Conservation (phyloP, 306 rosid genomes). For the Sicyos edulis region DNA sequence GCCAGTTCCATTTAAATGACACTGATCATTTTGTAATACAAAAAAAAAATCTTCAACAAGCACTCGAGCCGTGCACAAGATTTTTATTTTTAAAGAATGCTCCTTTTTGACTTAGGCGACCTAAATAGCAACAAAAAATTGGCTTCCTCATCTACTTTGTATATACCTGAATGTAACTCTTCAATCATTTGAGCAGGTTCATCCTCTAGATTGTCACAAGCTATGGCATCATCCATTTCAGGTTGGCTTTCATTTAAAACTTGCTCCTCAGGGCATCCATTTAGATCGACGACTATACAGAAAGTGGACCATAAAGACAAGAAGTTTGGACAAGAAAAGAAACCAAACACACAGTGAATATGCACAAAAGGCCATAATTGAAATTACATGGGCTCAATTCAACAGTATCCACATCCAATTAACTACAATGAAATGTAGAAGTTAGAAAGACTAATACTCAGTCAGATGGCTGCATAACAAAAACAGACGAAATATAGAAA, state of each 20-base stretch:
- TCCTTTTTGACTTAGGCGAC: neutral
- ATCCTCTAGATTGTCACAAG: constrained; percentile 65
- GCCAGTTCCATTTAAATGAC: too few relatives aligned
- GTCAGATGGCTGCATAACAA: neutral
- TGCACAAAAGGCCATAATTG: neutral
- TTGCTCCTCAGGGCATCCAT: constrained; percentile 68
- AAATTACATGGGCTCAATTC: neutral
- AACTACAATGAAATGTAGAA: neutral
- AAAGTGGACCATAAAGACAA: neutral
- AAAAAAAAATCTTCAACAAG: too few relatives aligned
- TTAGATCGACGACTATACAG: constrained; percentile 46
- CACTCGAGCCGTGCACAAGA: too few relatives aligned
- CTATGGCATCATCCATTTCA: constrained; percentile 64
- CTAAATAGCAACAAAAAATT: neutral
- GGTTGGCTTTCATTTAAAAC: constrained; percentile 66
- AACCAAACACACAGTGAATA: constrained; percentile 1
- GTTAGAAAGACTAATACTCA: neutral
- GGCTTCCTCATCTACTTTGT: constrained; percentile 1
- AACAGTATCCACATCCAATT: neutral
- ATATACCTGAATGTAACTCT: constrained; percentile 67
- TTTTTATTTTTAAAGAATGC: too few relatives aligned
- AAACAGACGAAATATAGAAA: neutral
- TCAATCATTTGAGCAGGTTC: constrained; percentile 78
- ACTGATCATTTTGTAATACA: too few relatives aligned
- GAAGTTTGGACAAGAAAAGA: constrained; percentile 16